Evolutionary conservation across 768 basidiomycete genomes (phyloP), one percentile per base, ranked within the genome.

Genomic region (Daedaleopsis sinensis): DNA sequence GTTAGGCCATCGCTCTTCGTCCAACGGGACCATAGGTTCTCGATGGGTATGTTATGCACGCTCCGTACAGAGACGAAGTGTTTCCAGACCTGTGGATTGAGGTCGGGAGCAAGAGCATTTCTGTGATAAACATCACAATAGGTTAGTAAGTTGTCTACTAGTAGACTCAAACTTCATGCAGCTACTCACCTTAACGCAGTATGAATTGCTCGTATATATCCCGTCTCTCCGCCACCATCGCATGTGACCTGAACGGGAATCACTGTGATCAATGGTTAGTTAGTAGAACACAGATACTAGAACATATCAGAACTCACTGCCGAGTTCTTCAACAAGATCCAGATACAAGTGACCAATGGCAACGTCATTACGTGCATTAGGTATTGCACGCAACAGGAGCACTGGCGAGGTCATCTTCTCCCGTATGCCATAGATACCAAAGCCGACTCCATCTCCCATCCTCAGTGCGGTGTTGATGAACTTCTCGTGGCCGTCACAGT

Each of bases 341-440:
- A 77, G 67, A 56, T 65, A 75, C 1, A 74, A 39, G 66, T 78
- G 74, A 18, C 69, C 75, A 32, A 75, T 57, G 12, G 68, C 65
- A 13, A 46, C 65, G 5, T 64, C 59, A 3, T 63, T 61, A 15
- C 68, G 66, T 21, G 57, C 65, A 49, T 76, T 69, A 3, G 71
- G 76, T 7, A 77, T 62, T 15, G 72, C 64, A 27, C 23, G 12
- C 43, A 74, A 1, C 36, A 61, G 52, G 1, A 67, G 63, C n/a
- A 70, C 21, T 7, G 23, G 44, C 24, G 65, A 71, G 1, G 60
- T 64, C 59, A 65, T 73, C 56, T 75, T 72, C 58, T 75, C 75
- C 37, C 66, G 63, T 53, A 67, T 65, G 13, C 58, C 70, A 63
- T 75, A 75, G 27, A 74, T 70, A 13, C 67, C 67, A 21, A 77